A percentile compares a stretch with the other conserved stretches of the same genome.
Conservation (phyloP, 2,329 filamentous ascomycete species). For the Aspergillus flavus region DNA sequence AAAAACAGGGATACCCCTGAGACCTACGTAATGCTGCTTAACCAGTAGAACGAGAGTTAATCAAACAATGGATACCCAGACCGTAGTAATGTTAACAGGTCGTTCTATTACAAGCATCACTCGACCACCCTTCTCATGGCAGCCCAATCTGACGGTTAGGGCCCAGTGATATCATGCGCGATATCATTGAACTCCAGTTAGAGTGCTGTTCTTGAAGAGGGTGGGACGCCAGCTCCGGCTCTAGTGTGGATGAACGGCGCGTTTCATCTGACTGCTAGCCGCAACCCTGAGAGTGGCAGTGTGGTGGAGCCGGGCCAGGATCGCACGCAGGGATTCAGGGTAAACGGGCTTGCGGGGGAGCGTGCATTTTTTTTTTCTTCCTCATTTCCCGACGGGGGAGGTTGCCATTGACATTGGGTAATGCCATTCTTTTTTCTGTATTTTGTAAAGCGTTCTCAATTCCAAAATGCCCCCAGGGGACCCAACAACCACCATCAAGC, state of each 20-base stretch:
- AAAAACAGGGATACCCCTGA: not conserved
- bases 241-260: conserved; percentile 18
- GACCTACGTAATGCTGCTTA: not conserved
- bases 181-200: conserved; percentile 1
- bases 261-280: conserved; percentile 37
- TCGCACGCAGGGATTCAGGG: conserved; percentile 35
- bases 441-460: not conserved
- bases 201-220: not conserved
- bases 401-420: not conserved
- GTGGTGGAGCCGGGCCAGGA: conserved; percentile 31
- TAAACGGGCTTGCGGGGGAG: conserved; percentile 33
- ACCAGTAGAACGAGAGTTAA: not conserved
- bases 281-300: conserved; percentile 36
- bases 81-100: not conserved
- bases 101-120: not conserved
- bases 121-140: not conserved
- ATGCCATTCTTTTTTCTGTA: not conserved
- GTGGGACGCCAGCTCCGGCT: not conserved
- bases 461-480: not conserved
- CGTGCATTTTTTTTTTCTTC: not conserved
- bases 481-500: not conserved
- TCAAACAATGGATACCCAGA: not conserved
- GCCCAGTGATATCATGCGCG: conserved; percentile 5
- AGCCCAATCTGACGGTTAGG: conserved; percentile 1
- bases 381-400: not conserved